phyloP scores from a whole-genome alignment of 202 grass and related monocot species.

The Schoenoplectus tabernaemontani region DNA sequence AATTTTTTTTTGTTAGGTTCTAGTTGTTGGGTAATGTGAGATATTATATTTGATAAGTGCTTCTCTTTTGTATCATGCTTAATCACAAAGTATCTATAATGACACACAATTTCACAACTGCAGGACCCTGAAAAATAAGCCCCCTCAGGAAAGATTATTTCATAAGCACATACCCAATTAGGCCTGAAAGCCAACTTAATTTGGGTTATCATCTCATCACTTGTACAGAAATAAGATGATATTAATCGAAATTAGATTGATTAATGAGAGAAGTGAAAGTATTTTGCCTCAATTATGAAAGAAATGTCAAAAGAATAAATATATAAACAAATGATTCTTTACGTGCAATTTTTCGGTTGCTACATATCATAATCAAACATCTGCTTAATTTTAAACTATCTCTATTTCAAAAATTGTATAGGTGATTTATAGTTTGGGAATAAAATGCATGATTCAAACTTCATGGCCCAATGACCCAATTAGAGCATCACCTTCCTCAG shows the following conservation, averaged over 20 bases:
- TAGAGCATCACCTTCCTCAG: constrained; percentile 49
- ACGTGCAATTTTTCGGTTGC: background rate
- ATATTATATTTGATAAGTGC: constrained; percentile 4
- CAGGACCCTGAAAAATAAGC: background rate
- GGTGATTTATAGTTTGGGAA: background rate
- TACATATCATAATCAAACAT: background rate
- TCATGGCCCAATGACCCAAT: constrained; percentile 49
- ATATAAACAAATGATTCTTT: constrained; percentile 1
- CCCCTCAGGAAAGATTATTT: background rate
- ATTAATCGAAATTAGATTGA: background rate
- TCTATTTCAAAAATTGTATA: constrained; percentile 11
- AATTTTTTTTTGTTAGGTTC: background rate
- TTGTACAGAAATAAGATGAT: background rate
- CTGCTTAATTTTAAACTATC: background rate
- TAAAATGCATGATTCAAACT: constrained; percentile 34
- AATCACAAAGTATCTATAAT: background rate
- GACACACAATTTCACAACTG: background rate
- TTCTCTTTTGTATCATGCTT: constrained; percentile 1
- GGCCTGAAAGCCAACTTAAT: background rate
- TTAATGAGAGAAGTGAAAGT: background rate
- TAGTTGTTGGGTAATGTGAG: background rate
- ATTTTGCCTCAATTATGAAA: background rate
- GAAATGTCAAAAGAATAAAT: background rate
- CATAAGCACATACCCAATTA: background rate
- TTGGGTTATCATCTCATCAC: background rate